Base-by-base conservation (phyloP, 2,329 filamentous ascomycete species). In the Epichloe typhina region DNA sequence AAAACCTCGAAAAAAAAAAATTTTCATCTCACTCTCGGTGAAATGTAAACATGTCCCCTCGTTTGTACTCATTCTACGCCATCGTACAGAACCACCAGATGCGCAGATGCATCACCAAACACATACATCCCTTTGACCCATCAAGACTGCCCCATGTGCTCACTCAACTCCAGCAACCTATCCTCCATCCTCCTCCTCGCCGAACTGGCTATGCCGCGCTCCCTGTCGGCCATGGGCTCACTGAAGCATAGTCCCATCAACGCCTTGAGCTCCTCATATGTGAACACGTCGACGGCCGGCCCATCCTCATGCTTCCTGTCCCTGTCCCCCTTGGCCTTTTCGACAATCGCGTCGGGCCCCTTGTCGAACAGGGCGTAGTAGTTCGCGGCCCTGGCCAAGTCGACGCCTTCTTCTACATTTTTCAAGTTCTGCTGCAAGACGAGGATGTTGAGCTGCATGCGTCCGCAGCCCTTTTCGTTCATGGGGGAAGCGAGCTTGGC, bases 361-460 rank as follows among this genome's bases (percentile, higher is more conserved):
- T 72, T 68, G 42, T 76, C 76, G 59, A 86, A 88, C 38, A 91
- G 65, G 19, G 76, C 74, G 61, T 82, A 90, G 68, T 85, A 91
- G 52, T 78, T 75, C 19, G 79, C 76, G 1, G 83, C 79, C 37
- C 79, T 71, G 4, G 74, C 72, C 31, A 91, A 72, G 51, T 78
- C 75, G 3, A 86, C 83, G 8, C 77, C 77, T 2, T 79, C 74
- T 66, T 93, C 88, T 49, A 98, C 83, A 57, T 95, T 95, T 71
- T 95, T 95, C 50, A 98, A 79, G 61, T 95, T 96, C 64, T 98
- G 93, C 68, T 97, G 91, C 48, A 98, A 73, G 40, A 98, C 93
- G 23, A 96, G 76, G 46, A 96, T 88, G 64, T 98, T 95, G 61
- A 97, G 80, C 64, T 89, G 84, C 80, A 98, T 89, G 38, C 89